Evolutionary conservation across 129 eudicot genomes (phyloP), one percentile per base, ranked within the genome.

Genomic region (Saussurea involucrata): DNA sequence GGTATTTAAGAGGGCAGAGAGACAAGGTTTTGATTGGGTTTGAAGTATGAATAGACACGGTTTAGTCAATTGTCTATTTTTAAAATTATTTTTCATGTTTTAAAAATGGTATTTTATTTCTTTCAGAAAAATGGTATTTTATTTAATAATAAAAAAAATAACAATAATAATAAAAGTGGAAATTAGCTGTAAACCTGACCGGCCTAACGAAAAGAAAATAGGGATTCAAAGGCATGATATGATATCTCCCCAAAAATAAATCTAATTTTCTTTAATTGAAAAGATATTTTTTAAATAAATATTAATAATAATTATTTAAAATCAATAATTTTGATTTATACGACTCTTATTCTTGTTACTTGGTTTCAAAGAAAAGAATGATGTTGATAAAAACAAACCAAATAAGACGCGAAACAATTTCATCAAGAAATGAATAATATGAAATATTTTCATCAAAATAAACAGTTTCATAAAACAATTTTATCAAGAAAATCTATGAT

Each of bases 11-110:
- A 74, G 77, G 67, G 37, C 10, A 20, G 70, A 44, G 67, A 34
- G 37, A 67, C 22, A 63, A 21, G 44, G n/a, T 40, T 24, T 78
- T 72, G 82, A 77, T 83, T 83, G 85, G 80, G 80, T 33, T 73
- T 33, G 53, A 85, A 79, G 89, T 69, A 68, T 24, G 75, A 53
- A 53, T 53, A 53, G 80, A 82, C 87, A 80, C 75, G 87, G 80
- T 85, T 87, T 88, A 40, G 76, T 75, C 71, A 80, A 73, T 61
- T 67, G 20, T 24, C 36, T 22, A 21, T 74, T 74, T 73, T 31
- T 21, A 7, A n/a, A 7, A 53, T 11, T 31, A 9, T 17, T 61
- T 15, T 58, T 78, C n/a, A 60, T 60, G 27, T 7, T 60, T 60
- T 21, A 1, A 60, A 60, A 60, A 60, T 60, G 28, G 8, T 49